Evolutionary conservation across 371 early-diverging fungal genomes (phyloP).

Genomic region (Zopfochytrium polystomum): DNA sequence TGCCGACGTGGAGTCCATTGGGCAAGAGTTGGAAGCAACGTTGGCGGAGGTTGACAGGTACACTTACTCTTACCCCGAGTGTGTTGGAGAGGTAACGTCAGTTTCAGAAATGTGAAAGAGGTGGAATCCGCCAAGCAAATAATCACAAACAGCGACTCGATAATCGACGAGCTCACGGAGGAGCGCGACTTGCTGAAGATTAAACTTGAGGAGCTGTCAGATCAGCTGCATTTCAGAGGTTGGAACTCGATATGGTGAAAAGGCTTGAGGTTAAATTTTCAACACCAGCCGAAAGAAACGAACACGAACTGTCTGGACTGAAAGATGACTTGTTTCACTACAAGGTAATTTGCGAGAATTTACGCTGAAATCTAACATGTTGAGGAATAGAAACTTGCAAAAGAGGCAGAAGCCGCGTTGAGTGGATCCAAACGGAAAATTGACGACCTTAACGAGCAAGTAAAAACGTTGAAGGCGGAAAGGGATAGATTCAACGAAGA

Average conservation of each 20-base stretch:
- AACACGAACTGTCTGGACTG: too few relatives aligned
- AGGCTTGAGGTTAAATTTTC: too few relatives aligned
- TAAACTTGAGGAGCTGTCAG: slow-evolving; percentile 38
- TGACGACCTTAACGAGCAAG: slow-evolving; percentile 5
- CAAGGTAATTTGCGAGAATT: not conserved
- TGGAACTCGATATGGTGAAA: not conserved
- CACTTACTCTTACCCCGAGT: not conserved
- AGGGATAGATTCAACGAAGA: slow-evolving; percentile 19
- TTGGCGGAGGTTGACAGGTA: slow-evolving; percentile 46
- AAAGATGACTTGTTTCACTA: too few relatives aligned
- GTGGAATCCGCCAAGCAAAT: slow-evolving; percentile 25
- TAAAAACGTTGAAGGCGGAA: slow-evolving; percentile 13
- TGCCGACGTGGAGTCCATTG: slow-evolving; percentile 37
- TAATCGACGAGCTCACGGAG: slow-evolving; percentile 37
- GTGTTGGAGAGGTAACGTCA: not conserved
- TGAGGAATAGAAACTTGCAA: slow-evolving; percentile 4
- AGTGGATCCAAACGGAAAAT: slow-evolving; percentile 1
- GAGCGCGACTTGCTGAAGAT: slow-evolving; percentile 39
- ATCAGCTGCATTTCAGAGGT: slow-evolving; percentile 25
- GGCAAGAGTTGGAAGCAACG: slow-evolving; percentile 45
- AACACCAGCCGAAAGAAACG: too few relatives aligned
- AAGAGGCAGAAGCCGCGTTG: slow-evolving; percentile 3
- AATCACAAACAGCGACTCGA: slow-evolving; percentile 25
- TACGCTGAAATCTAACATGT: not conserved
- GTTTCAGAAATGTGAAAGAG: slow-evolving; percentile 30